Base-by-base conservation (phyloP, 2,329 filamentous ascomycete species). In the Colletotrichum sp. region DNA sequence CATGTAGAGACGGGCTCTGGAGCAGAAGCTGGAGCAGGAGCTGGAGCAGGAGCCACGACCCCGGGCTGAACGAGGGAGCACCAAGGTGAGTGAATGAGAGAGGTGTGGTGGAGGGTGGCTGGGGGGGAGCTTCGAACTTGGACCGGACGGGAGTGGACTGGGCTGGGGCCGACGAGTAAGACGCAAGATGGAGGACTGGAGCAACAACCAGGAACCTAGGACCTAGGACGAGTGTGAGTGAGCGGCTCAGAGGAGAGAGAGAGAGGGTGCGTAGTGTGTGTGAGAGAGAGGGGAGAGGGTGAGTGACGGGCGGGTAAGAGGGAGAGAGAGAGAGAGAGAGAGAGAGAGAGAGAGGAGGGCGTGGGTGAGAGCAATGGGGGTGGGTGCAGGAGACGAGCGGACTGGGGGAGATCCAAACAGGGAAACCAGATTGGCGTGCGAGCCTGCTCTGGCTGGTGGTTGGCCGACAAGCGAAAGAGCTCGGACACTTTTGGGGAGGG, bases 371-470 rank as follows among this genome's bases (percentile, higher is more conserved):
- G 65, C 70, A 58, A 34, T 13, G 61, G 67, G 75, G 48, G 72
- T 72, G 75, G 48, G 52, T 36, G 38, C 30, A 72, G 48, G 32
- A 76, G 48, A 64, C 73, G 66, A 64, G 18, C 38, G 62, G 16
- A 60, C 21, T 70, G 66, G 58, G 32, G n/a, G 38, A 77, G 76
- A 77, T 76, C 68, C 64, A 75, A 75, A 75, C 72, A 75, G 72
- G 67, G 75, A 77, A 75, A 43, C 21, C 65, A 30, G 66, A 64
- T 36, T 68, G 69, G 26, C 24, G 21, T 26, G 30, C 34, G 66
- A 21, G n/a, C n/a, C 16, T 52, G 43, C n/a, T 52, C 60, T 28
- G 43, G n/a, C 32, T n/a, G 67, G 38, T 76, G 66, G 73, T 76
- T 76, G 76, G 73, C 67, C 12, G 36, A 26, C 73, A 67, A 76